Evolutionary conservation across 176 grass and related monocot species (phyloP), one percentile per base, ranked within the genome.

Genomic region (Neostapfia colusana): DNA sequence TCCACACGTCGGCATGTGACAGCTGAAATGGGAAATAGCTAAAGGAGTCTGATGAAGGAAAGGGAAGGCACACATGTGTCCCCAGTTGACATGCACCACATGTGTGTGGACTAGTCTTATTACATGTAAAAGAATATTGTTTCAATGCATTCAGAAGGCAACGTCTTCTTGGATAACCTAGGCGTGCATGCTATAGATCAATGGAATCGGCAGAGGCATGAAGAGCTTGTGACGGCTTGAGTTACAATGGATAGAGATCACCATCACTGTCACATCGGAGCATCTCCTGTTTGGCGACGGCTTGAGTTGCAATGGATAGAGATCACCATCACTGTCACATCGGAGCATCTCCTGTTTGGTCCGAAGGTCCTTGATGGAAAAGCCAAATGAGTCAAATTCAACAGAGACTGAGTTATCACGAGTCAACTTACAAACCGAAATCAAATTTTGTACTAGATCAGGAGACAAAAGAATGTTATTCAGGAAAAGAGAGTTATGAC

Each of bases 11-110:
- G 0, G 59, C 13, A 34, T 62, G 59, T 7, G 34, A 1, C 0
- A 62, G 0, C 11, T 65, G 63, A 21, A n/a, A 65, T 0, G 36
- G 35, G 10, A 40, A n/a, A 10, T 10, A 65, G 6, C 0, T 42
- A 0, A 1, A 0, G 3, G 56, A 27, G 1, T 4, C 0, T 0
- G 65, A 67, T 3, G 38, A 6, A 13, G 1, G 0, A 11, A 42
- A 67, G 0, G 65, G 39, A 0, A 67, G 4, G 0, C n/a, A 8
- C 0, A 25, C 28, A 43, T 67, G 65, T 2, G 43, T 67, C 0
- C 64, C 65, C 0, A 27, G 1, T 2, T 61, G 2, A 31, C 57
- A 61, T 3, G 25, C 1, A 15, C 15, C 25, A 25, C 25, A 61
- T 1, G 6, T 14, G 5, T 61, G 10, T 5, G 0, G 3, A 1